These are phyloP conservation scores for Daedaleopsis nitida DNA, from an alignment of 768 basidiomycete species.

Conservation along the genomic window DNA sequence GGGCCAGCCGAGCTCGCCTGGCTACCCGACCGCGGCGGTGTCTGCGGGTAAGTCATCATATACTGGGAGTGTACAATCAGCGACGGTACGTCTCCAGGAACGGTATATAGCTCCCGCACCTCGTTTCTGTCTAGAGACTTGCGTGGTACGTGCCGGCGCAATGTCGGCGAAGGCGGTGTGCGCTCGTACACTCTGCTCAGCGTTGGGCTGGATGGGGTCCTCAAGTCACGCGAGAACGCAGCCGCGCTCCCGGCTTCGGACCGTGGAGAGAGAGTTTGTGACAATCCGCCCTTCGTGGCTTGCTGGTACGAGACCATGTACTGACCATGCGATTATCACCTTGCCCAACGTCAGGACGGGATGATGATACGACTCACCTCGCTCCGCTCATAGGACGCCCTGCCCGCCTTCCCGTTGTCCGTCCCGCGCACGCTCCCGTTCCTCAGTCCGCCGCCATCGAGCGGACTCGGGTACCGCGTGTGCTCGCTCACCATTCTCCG, in stretches of 20 bases:
- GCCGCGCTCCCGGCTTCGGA: slow-evolving; percentile 18
- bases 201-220: slow-evolving; percentile 19
- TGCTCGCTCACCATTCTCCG: slow-evolving; percentile 23
- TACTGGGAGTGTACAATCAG: slow-evolving; percentile 13
- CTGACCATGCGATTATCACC: slow-evolving; percentile 9
- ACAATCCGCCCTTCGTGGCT: slow-evolving; percentile 12
- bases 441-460: slow-evolving; percentile 6
- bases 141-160: slow-evolving; percentile 19
- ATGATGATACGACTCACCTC: slow-evolving; percentile 23
- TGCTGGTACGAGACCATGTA: slow-evolving; percentile 31
- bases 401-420: slow-evolving; percentile 3
- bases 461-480: slow-evolving; percentile 5
- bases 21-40: slow-evolving; percentile 30
- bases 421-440: slow-evolving; percentile 5
- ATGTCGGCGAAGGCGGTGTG: slow-evolving; percentile 19
- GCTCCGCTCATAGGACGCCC: slow-evolving; percentile 29
- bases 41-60: slow-evolving; percentile 29
- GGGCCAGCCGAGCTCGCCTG: slow-evolving; percentile 23
- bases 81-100: neutral
- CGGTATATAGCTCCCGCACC: slow-evolving; percentile 16
- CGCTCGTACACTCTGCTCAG: slow-evolving; percentile 8
- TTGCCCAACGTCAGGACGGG: neutral
- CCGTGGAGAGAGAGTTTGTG: slow-evolving; percentile 18
- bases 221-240: neutral
- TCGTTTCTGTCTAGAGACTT: slow-evolving; percentile 31